These are phyloP conservation scores for Colletotrichum salicis DNA, from an alignment of 2,329 filamentous ascomycete genomes.

Conservation along the genomic window DNA sequence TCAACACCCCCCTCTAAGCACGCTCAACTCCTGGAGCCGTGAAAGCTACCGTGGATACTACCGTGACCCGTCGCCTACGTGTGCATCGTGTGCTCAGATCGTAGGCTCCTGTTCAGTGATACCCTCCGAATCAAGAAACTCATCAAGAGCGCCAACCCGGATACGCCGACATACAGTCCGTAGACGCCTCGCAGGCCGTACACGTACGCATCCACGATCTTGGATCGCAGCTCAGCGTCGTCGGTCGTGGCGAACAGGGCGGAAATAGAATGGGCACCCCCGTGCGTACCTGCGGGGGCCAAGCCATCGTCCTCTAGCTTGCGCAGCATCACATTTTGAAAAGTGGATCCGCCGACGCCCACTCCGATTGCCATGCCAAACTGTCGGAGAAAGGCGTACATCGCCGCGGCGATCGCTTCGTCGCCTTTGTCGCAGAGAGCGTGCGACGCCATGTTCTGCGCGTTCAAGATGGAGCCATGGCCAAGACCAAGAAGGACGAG, in stretches of 20 bases:
- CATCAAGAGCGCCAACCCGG: not conserved
- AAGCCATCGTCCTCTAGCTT: conserved; percentile 1
- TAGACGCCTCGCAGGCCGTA: conserved; percentile 3
- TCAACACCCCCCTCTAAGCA: too few species aligned
- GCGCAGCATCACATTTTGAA: conserved; percentile 33
- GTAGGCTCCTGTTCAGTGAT: not conserved
- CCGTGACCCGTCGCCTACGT: not conserved
- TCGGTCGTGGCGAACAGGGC: not conserved
- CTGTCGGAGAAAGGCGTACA: conserved; percentile 29
- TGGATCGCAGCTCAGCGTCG: not conserved
- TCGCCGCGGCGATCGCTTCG: not conserved
- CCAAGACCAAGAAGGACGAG: conserved; percentile 31
- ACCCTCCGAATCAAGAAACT: not conserved
- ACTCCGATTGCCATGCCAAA: conserved; percentile 31
- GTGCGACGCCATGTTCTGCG: conserved; percentile 31
- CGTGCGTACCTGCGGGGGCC: not conserved
- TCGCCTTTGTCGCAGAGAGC: conserved; percentile 7
- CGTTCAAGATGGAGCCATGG: conserved; percentile 33
- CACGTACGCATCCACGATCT: conserved; percentile 5
- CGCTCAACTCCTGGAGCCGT: not conserved
- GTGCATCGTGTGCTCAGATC: not conserved
- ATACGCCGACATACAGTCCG: not conserved
- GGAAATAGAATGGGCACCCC: not conserved
- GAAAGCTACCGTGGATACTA: not conserved
- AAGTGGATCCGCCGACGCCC: conserved; percentile 15